Evolutionary conservation across 2,329 filamentous ascomycete species (phyloP), one percentile per base, ranked within the genome.

Genomic region (Nothophaeocryptopus gaeumannii): DNA sequence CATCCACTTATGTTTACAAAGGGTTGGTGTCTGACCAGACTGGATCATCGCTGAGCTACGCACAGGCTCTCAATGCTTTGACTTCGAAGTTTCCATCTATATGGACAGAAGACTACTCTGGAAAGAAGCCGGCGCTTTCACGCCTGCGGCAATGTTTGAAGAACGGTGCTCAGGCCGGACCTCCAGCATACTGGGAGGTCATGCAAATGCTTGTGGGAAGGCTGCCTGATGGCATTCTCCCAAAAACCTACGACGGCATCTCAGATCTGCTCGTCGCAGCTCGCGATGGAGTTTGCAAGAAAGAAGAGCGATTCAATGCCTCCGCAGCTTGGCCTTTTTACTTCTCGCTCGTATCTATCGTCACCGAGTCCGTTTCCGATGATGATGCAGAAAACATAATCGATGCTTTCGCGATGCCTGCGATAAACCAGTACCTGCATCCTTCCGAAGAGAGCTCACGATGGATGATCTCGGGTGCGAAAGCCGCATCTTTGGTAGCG

Each of bases 81-180:
- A 92, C 90, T 0, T 71, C 73, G 29, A 67, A 67, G 10, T 78
- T 84, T 41, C 84, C 89, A 1, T 77, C 82, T 12, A 74, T 91
- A 8, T 99, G 93, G 93, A 85, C 83, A 1, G 75, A 76, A 5
- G 73, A 81, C 46, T 84, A 84, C 65, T 74, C 70, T 26, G 78
- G 75, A 39, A 84, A 83, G 64, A 79, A 78, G 29, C 65, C 77
- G 7, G 79, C 68, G 51, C 77, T 70, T 53, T 80, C 74, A 52
- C 72, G 85, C 15, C 69, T 99, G 3, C 79, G 81, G 42, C 74
- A 82, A 8, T 93, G 95, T 59, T 74, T 97, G 5, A 84, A 87
- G 54, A 88, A 84, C 61, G 92, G 93, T 2, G 95, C 92, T 0
- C 88, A 96, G 63, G 81, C 83, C n/a, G 86, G 86, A 2, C 75